Percentiles rank a stretch among this genome's conserved stretches.
Conservation (phyloP, 1,284 basidiomycete species). For the Heliocybe sulcata region DNA sequence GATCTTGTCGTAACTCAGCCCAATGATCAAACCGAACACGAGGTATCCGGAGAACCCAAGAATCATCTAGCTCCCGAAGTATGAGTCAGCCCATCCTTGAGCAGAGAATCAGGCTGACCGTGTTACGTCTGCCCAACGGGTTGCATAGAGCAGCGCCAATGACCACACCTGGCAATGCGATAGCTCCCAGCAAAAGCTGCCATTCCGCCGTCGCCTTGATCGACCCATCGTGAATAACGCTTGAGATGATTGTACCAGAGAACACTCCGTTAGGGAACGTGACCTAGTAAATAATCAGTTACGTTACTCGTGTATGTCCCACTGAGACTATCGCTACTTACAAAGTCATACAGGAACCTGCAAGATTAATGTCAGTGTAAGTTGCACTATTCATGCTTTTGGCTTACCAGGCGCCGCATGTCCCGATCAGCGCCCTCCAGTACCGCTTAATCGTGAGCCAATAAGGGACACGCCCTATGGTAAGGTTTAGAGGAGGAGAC, state of each 20-base stretch:
- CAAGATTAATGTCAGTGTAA: conserved; percentile 7
- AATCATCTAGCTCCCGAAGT: conserved; percentile 44
- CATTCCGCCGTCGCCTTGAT: conserved; percentile 61
- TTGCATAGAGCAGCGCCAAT: conserved; percentile 61
- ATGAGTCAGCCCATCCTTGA: conserved; percentile 5
- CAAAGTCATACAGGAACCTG: conserved; percentile 74
- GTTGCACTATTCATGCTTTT: neutral
- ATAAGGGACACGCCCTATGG: conserved; percentile 53
- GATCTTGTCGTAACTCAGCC: conserved; percentile 60
- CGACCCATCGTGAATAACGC: conserved; percentile 44
- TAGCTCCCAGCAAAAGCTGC: conserved; percentile 61
- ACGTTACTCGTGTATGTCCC: neutral
- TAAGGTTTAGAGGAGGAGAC: conserved; percentile 4
- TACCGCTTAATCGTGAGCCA: conserved; percentile 55
- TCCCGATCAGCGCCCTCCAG: conserved; percentile 65
- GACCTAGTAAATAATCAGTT: conserved; percentile 23
- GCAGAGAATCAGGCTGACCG: conserved; percentile 29
- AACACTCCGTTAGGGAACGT: conserved; percentile 71
- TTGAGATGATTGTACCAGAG: conserved; percentile 57
- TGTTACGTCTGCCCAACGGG: conserved; percentile 54
- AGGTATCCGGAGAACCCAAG: conserved; percentile 66
- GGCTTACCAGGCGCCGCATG: conserved; percentile 62
- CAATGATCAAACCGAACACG: conserved; percentile 42
- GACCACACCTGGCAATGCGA: conserved; percentile 60
- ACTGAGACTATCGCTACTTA: conserved; percentile 18